A percentile compares a stretch with the other conserved stretches of the same genome.
phyloP scores from a whole-genome alignment of 2,329 filamentous ascomycete genomes.

The Fusarium chlamydosporum region DNA sequence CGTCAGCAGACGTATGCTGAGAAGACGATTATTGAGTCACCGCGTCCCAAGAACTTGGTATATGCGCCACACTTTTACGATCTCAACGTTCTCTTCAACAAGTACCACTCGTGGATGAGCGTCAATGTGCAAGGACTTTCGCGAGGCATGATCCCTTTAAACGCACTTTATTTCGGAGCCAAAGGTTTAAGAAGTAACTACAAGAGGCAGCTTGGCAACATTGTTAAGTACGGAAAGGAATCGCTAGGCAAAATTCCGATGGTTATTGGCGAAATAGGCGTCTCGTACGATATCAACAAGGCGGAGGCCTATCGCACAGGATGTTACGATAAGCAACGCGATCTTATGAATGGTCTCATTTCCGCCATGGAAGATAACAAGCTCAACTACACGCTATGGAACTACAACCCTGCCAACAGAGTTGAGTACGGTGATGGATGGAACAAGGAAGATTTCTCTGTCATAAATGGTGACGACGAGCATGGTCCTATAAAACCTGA shows the following conservation, averaged over 20 bases:
- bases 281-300: conserved; percentile 59
- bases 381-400: conserved; percentile 58
- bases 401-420: conserved; percentile 58
- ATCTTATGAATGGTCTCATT: conserved; percentile 58
- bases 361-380: conserved; percentile 58
- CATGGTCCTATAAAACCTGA: conserved; percentile 50
- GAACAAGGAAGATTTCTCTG: conserved; percentile 61
- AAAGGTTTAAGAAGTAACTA: conserved; percentile 58
- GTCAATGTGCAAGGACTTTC: conserved; percentile 60
- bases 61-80: conserved; percentile 62
- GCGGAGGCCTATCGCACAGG: conserved; percentile 56
- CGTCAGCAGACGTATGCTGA: conserved; percentile 48
- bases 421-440: conserved; percentile 59
- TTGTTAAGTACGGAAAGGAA: conserved; percentile 53
- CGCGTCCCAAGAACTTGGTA: conserved; percentile 54
- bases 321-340: conserved; percentile 57
- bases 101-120: conserved; percentile 55
- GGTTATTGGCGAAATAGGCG: conserved; percentile 59
- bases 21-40: conserved; percentile 48
- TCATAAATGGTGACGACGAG: conserved; percentile 56
- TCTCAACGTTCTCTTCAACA: conserved; percentile 59
- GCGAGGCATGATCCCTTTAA: conserved; percentile 58
- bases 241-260: conserved; percentile 55
- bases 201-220: conserved; percentile 55
- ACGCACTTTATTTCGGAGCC: conserved; percentile 59